Evolutionary conservation across 208 protist genomes (phyloP).

Genomic region (Porcisia hertigi): DNA sequence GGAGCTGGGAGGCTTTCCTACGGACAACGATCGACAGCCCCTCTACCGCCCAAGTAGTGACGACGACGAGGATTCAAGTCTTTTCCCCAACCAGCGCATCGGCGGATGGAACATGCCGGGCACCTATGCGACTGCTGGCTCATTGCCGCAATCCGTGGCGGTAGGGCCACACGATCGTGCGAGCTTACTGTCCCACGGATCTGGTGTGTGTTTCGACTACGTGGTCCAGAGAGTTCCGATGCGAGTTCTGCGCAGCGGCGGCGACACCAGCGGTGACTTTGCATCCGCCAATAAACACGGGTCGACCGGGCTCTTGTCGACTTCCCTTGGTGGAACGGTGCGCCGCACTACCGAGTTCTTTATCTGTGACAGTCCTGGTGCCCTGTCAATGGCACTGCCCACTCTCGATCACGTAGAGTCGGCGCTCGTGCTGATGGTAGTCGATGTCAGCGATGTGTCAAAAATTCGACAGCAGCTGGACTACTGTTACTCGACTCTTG

Average conservation of each 20-base stretch:
- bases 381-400: slow-evolving; percentile 73
- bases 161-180: slow-evolving; percentile 14
- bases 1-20: slow-evolving; percentile 4
- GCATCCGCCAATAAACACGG: background rate
- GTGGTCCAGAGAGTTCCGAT: slow-evolving; percentile 58
- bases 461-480: slow-evolving; percentile 59
- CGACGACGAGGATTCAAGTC: slow-evolving; percentile 13
- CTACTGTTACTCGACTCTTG: slow-evolving; percentile 47
- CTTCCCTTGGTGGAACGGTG: slow-evolving; percentile 15
- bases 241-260: slow-evolving; percentile 16
- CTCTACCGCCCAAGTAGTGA: slow-evolving; percentile 32
- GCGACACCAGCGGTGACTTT: background rate
- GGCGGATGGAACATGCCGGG: slow-evolving; percentile 17
- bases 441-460: slow-evolving; percentile 67
- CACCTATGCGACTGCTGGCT: slow-evolving; percentile 15
- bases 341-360: slow-evolving; percentile 72
- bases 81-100: background rate
- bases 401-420: slow-evolving; percentile 60
- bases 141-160: slow-evolving; percentile 6
- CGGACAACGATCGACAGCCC: slow-evolving; percentile 24
- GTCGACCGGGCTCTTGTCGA: background rate
- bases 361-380: slow-evolving; percentile 81
- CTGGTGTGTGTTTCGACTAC: slow-evolving; percentile 71
- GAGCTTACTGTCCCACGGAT: slow-evolving; percentile 45
- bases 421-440: slow-evolving; percentile 67